Evolutionary conservation across 805 yeast genomes (phyloP).

Genomic region (Yarrowia alimentaria): DNA sequence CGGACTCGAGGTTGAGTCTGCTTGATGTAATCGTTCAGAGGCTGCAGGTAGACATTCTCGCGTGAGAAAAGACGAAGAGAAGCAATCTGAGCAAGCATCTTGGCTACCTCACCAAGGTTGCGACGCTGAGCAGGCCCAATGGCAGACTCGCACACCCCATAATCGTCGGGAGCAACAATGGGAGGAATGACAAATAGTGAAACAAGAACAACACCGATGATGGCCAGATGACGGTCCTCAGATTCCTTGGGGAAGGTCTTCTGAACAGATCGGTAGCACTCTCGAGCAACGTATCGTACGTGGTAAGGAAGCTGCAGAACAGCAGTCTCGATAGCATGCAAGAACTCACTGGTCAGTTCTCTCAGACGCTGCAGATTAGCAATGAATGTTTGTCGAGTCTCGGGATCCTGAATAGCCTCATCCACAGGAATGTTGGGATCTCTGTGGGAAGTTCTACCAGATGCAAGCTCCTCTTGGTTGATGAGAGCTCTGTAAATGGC

Average conservation of each 20-base stretch:
- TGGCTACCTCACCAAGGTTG: conserved; percentile 57
- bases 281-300: conserved; percentile 55
- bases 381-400: conserved; percentile 69
- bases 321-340: conserved; percentile 50
- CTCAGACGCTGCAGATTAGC: conserved; percentile 71
- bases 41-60: conserved; percentile 68
- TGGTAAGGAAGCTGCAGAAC: conserved; percentile 54
- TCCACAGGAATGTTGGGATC: conserved; percentile 51
- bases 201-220: conserved; percentile 58
- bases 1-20: conserved; percentile 50
- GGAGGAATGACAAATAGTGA: conserved; percentile 41
- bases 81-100: conserved; percentile 63
- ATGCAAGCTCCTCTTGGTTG: conserved; percentile 39
- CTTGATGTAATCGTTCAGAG: conserved; percentile 69
- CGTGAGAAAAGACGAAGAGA: conserved; percentile 63
- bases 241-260: conserved; percentile 35
- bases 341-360: conserved; percentile 62
- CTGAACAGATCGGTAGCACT: conserved; percentile 35
- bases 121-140: conserved; percentile 43
- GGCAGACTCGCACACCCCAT: conserved; percentile 48
- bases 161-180: conserved; percentile 44
- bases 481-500: conserved; percentile 37
- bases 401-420: conserved; percentile 73
- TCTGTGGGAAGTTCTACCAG: conserved; percentile 42
- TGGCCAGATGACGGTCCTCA: conserved; percentile 55